Evolutionary conservation across 1,284 basidiomycete genomes (phyloP).

Genomic region (Phenoliferia sp.): DNA sequence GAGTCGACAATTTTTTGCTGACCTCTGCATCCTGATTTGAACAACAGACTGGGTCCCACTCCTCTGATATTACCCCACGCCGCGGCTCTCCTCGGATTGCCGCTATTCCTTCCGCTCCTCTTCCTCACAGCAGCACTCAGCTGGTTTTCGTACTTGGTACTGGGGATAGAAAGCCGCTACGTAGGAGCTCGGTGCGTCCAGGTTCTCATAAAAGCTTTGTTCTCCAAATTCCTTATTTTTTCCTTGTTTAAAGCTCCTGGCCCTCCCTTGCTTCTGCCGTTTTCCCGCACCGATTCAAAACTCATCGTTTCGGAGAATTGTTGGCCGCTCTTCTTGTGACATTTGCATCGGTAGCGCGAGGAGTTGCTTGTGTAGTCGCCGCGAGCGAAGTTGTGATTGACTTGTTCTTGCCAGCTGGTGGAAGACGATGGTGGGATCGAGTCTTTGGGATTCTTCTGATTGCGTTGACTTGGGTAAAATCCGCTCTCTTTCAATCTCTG

Average conservation of each 20-base stretch:
- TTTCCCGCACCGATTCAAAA: slow-evolving; percentile 34
- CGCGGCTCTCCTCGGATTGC: slow-evolving; percentile 30
- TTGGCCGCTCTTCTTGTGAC: slow-evolving; percentile 21
- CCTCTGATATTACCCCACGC: slow-evolving; percentile 37
- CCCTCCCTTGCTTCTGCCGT: slow-evolving; percentile 34
- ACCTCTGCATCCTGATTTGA: neutral
- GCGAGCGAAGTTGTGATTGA: slow-evolving; percentile 26
- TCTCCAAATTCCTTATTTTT: neutral
- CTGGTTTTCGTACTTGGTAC: slow-evolving; percentile 35
- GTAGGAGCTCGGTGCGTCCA: slow-evolving; percentile 32
- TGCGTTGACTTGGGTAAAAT: slow-evolving; percentile 23
- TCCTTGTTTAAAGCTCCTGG: slow-evolving; percentile 25
- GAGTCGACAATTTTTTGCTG: too few species aligned
- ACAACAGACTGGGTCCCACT: slow-evolving; percentile 24
- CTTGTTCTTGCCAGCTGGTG: slow-evolving; percentile 19
- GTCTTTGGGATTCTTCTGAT: slow-evolving; percentile 13
- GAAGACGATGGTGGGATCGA: slow-evolving; percentile 21
- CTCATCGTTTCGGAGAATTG: slow-evolving; percentile 28
- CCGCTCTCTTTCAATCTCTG: neutral
- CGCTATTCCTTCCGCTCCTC: slow-evolving; percentile 35
- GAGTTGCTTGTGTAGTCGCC: slow-evolving; percentile 14
- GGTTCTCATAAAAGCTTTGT: neutral
- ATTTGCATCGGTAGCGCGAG: slow-evolving; percentile 14
- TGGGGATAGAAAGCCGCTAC: slow-evolving; percentile 36
- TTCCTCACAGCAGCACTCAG: slow-evolving; percentile 29